phyloP scores from a whole-genome alignment of 148 eudicot species.

The Agrostemma githago region DNA sequence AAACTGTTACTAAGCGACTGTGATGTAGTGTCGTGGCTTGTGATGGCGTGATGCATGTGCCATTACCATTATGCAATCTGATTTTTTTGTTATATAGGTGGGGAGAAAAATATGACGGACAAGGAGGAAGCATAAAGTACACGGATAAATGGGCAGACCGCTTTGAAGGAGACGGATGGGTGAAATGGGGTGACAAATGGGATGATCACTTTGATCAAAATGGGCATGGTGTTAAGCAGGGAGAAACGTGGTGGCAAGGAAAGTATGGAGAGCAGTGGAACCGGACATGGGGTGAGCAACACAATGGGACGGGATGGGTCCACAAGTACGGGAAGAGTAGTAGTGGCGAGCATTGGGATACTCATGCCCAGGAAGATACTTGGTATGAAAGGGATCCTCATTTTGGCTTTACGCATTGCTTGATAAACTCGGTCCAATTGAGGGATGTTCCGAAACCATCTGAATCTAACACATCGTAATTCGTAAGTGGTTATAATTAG shows the following conservation, averaged over 20 bases:
- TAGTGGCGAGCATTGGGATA: slow-evolving; percentile 93
- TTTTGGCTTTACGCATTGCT: slow-evolving; percentile 73
- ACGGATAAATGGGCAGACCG: slow-evolving; percentile 98
- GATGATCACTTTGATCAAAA: slow-evolving; percentile 67
- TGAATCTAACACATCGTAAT: slow-evolving; percentile 33
- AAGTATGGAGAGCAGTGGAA: slow-evolving; percentile 78
- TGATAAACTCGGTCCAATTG: slow-evolving; percentile 65
- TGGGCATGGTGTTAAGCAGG: slow-evolving; percentile 73
- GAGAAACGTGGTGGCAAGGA: slow-evolving; percentile 96
- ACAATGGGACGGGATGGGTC: slow-evolving; percentile 86
- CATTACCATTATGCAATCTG: not conserved
- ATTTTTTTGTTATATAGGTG: slow-evolving; percentile 42
- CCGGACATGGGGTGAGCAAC: slow-evolving; percentile 90
- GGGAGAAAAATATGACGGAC: slow-evolving; percentile 93
- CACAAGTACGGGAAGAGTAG: slow-evolving; percentile 93
- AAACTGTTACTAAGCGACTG: not conserved
- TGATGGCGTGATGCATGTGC: not conserved
- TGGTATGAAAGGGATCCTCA: slow-evolving; percentile 90
- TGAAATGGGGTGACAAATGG: slow-evolving; percentile 99
- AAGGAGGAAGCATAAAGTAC: slow-evolving; percentile 75
- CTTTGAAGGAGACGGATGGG: slow-evolving; percentile 71
- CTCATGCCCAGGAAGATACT: slow-evolving; percentile 67
- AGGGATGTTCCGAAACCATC: slow-evolving; percentile 68
- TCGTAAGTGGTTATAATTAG: not conserved
- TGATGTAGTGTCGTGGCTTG: not conserved